Evolutionary conservation across 1,284 basidiomycete genomes (phyloP).

Genomic region (Marasmius tenuissimus): DNA sequence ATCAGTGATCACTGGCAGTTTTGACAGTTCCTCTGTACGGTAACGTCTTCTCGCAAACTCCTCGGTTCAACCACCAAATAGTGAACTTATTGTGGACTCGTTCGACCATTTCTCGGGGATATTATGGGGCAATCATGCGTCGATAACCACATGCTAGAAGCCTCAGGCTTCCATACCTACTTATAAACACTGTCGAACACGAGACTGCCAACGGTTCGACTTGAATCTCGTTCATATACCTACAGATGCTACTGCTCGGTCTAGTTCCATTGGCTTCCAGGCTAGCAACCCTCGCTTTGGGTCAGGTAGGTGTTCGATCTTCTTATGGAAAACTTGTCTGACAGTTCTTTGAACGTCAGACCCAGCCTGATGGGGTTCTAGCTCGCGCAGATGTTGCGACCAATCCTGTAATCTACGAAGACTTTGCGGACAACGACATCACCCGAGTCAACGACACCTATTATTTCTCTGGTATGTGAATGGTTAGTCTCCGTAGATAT

Average conservation of each 20-base stretch:
- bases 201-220: not conserved
- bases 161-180: not conserved
- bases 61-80: no score
- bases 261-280: not conserved
- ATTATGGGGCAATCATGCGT: no score
- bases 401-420: slow-evolving; percentile 23
- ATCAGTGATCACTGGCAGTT: no score
- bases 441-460: slow-evolving; percentile 19
- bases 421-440: slow-evolving; percentile 24
- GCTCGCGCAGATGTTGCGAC: not conserved
- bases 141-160: no score
- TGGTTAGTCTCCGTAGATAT: slow-evolving; percentile 2
- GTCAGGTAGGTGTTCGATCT: not conserved
- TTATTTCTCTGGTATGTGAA: slow-evolving; percentile 18
- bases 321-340: not conserved
- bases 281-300: not conserved
- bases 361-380: not conserved
- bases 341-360: not conserved
- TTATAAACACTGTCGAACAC: not conserved
- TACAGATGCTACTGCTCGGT: not conserved
- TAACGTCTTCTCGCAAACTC: not conserved
- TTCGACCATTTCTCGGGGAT: not conserved
- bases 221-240: not conserved
- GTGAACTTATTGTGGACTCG: not conserved
- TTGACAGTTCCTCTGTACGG: no score